Base-by-base conservation (phyloP, 441 rosid genomes). In the Pelargonium fulgidum region DNA sequence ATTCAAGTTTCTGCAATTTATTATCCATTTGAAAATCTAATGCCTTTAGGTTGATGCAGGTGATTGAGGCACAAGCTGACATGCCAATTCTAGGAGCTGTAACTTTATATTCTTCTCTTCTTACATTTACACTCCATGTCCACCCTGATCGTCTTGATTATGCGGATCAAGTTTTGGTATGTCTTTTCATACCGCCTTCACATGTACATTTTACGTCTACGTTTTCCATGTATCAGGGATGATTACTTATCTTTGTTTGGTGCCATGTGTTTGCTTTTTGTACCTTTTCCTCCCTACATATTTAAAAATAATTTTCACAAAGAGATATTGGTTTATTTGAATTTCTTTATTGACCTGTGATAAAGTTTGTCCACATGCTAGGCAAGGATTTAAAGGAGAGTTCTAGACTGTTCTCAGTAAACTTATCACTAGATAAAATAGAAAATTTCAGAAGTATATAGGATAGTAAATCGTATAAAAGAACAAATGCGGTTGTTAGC, bases 101-200 rank as follows among this genome's bases (percentile, higher is more conserved):
- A 76, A 88, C 96, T 69, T 80, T 92, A 67, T 92, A 92, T 83
- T 94, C 98, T 12, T 92, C 98, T 74, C 99, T 94, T 81, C 97
- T 92, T 64, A 94, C 88, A 62, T 94, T 94, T 81, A 92, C 97
- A 52, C 97, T 92, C 65, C 94, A 89, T 79, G 98, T 94, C 71
- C 99, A 94, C 73, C 98, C 99, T 39, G 99, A 94, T 71, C 90
- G 99, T 66, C 89, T 94, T 75, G 97, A 94, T 81, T 94, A 94
- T 81, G 98, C 96, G 9, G 99, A 94, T 81, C 96, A 94, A 92
- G 99, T 93, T 58, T 76, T 93, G 99, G 99, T 91, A 91, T 79
- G 44, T 68, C 74, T 69, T 69, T 68, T 45, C 70, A 68, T 54
- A 67, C 29, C 48, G 66, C 54, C 64, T 75, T 68, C 64, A 14